Percentiles rank a stretch among this genome's conserved stretches.
These are phyloP conservation scores for Brasilioporus rufonigricans DNA, from an alignment of 768 basidiomycete genomes.

Conservation along the genomic window DNA sequence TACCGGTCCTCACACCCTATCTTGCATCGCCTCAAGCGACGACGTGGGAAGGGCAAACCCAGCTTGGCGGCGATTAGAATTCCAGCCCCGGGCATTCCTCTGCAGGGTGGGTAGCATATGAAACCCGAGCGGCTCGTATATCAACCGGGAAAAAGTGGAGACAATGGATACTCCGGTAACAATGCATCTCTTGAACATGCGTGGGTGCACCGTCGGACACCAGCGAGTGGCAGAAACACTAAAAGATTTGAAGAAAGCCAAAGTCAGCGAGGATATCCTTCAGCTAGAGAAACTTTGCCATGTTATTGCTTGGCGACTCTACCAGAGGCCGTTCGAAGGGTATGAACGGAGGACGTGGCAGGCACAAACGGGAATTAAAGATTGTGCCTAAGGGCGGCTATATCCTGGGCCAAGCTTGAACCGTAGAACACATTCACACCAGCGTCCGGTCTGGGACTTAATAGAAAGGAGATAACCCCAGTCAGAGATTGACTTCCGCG, in stretches of 20 bases:
- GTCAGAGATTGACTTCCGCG: background rate
- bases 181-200: background rate
- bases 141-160: background rate
- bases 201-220: too few species aligned
- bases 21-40: conserved; percentile 5
- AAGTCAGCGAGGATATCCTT: background rate
- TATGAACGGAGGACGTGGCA: background rate
- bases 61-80: conserved; percentile 1
- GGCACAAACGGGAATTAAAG: background rate
- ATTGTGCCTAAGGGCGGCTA: too few species aligned
- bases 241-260: too few species aligned
- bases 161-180: background rate
- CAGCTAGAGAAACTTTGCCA: background rate
- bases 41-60: background rate
- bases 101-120: background rate
- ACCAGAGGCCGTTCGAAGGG: too few species aligned
- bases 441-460: background rate
- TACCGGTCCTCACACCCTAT: background rate
- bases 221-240: background rate
- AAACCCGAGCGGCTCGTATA: background rate
- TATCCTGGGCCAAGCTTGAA: too few species aligned
- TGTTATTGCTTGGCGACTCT: background rate
- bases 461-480: background rate
- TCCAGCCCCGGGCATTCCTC: background rate
- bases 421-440: too few species aligned